phyloP scores from a whole-genome alignment of 2,329 filamentous ascomycete species.

The Gyromitra esculenta region DNA sequence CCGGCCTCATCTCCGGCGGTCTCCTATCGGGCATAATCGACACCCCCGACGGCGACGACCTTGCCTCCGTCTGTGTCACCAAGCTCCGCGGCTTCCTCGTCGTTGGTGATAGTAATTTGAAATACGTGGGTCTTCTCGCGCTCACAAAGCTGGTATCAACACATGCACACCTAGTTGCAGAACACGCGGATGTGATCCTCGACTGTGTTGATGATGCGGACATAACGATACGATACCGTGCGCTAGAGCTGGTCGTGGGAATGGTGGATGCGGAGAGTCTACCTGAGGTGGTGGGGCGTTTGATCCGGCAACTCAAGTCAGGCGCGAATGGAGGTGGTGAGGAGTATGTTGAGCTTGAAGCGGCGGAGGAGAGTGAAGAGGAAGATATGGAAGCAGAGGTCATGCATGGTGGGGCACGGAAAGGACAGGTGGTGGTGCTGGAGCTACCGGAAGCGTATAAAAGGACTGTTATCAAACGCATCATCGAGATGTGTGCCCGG shows the following conservation, averaged over 20 bases:
- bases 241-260: constrained; percentile 87
- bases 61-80: constrained; percentile 88
- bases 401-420: constrained; percentile 59
- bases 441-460: constrained; percentile 87
- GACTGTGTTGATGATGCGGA: constrained; percentile 96
- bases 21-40: constrained; percentile 86
- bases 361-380: constrained; percentile 63
- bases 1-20: constrained; percentile 95
- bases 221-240: constrained; percentile 93
- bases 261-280: constrained; percentile 93
- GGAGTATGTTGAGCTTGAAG: constrained; percentile 60
- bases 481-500: constrained; percentile 87
- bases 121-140: constrained; percentile 94
- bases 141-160: constrained; percentile 94
- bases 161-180: constrained; percentile 85
- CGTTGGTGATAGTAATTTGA: constrained; percentile 92
- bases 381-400: constrained; percentile 68
- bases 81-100: constrained; percentile 93
- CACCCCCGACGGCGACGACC: constrained; percentile 83
- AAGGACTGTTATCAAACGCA: constrained; percentile 80
- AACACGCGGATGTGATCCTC: constrained; percentile 95
- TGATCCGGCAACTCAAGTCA: constrained; percentile 85
- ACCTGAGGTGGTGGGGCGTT: constrained; percentile 80
- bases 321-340: constrained; percentile 68
- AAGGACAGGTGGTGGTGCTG: constrained; percentile 62